Evolutionary conservation across 176 grass and related monocot species (phyloP).

Genomic region (Miscanthus lutarioriparius): DNA sequence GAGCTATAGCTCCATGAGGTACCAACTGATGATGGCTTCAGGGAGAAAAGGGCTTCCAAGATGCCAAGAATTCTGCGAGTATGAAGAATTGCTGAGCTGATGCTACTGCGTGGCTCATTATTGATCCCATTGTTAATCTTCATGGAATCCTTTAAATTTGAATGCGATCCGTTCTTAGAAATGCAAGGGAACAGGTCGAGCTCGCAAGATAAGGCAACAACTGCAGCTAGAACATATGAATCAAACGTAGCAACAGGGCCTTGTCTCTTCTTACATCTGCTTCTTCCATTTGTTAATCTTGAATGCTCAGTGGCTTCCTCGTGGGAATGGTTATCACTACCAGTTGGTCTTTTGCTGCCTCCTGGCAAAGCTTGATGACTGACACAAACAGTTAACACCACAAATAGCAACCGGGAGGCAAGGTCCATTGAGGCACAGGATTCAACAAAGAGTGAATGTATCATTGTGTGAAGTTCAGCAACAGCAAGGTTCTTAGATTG

Average conservation of each 20-base stretch:
- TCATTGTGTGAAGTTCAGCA: conserved; percentile 95
- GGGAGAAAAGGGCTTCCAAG: conserved; percentile 96
- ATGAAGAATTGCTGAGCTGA: conserved; percentile 81
- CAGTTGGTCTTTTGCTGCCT: conserved; percentile 95
- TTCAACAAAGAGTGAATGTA: conserved; percentile 95
- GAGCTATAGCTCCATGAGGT: conserved; percentile 99
- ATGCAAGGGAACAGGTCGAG: conserved; percentile 88
- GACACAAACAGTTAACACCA: conserved; percentile 87
- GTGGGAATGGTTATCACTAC: conserved; percentile 65
- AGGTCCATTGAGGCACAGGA: conserved; percentile 96
- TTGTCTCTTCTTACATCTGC: conserved; percentile 74
- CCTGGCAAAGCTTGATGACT: conserved; percentile 95
- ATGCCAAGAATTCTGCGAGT: conserved; percentile 92
- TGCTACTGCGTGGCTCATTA: conserved; percentile 69
- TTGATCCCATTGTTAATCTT: conserved; percentile 65
- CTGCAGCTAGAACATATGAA: conserved; percentile 92
- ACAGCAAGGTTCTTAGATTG: conserved; percentile 84
- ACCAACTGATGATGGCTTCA: conserved; percentile 98
- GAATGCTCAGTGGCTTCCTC: conserved; percentile 59
- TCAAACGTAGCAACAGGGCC: conserved; percentile 97
- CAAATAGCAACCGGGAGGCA: conserved; percentile 88
- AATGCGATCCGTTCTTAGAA: conserved; percentile 64
- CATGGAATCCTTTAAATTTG: conserved; percentile 55
- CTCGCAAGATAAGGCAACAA: conserved; percentile 93
- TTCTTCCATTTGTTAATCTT: conserved; percentile 67